phyloP scores from a whole-genome alignment of 371 early-diverging fungal genomes.

The Mucor piriformis region DNA sequence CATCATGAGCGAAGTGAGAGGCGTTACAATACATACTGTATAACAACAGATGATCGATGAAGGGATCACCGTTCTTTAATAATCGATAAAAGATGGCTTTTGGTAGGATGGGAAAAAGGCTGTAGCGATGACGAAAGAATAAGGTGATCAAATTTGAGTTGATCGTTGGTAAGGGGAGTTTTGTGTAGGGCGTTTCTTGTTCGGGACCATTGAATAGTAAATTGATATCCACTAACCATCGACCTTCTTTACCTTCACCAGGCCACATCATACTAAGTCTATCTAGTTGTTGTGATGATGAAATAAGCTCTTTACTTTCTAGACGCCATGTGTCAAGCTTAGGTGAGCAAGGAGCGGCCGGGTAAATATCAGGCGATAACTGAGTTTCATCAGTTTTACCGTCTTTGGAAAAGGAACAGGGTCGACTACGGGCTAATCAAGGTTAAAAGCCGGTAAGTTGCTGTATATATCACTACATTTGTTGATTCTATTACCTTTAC shows the following conservation, averaged over 20 bases:
- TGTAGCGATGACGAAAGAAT: constrained; percentile 32
- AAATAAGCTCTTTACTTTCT: background rate
- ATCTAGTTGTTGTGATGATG: constrained; percentile 12
- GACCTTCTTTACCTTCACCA: constrained; percentile 33
- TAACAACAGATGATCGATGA: constrained; percentile 27
- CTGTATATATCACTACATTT: background rate
- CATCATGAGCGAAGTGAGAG: constrained; percentile 26
- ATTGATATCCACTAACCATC: constrained; percentile 23
- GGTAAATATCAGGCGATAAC: constrained; percentile 9
- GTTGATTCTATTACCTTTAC: background rate
- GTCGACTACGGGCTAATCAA: constrained; percentile 23
- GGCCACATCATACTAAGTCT: constrained; percentile 24
- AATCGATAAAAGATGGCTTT: constrained; percentile 31
- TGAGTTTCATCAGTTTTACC: constrained; percentile 21
- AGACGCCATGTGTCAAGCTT: constrained; percentile 1
- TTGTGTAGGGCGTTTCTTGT: background rate
- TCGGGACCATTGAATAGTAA: constrained; percentile 12
- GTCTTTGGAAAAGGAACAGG: constrained; percentile 36
- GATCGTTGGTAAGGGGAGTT: background rate
- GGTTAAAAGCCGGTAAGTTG: background rate
- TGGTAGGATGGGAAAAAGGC: constrained; percentile 34
- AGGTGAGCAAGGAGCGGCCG: background rate
- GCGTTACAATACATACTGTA: constrained; percentile 36
- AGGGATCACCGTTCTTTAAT: constrained; percentile 29
- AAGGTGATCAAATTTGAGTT: constrained; percentile 15